Percentiles rank a stretch among this genome's conserved stretches.
phyloP scores from a whole-genome alignment of 169 alveolate species.

The Cryptosporidium sp. region DNA sequence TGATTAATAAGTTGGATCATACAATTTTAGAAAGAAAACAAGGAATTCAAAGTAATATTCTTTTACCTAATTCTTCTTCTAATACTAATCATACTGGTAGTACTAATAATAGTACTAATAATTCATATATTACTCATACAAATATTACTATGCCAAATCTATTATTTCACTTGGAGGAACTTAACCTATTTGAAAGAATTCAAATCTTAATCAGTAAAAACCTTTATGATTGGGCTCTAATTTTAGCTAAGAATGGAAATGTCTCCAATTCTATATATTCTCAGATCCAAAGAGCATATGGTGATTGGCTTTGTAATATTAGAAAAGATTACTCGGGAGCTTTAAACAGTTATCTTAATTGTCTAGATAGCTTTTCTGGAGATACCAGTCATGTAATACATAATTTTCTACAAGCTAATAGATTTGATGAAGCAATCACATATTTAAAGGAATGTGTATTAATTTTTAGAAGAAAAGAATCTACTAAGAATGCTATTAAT shows the following conservation, averaged over 20 bases:
- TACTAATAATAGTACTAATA: not conserved
- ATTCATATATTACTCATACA: not conserved
- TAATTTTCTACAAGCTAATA: constrained; percentile 38
- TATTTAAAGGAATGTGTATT: constrained; percentile 42
- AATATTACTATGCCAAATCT: constrained; percentile 20
- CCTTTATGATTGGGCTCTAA: constrained; percentile 70
- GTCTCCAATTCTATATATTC: constrained; percentile 17
- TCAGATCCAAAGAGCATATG: constrained; percentile 69
- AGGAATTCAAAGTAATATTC: not conserved
- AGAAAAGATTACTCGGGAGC: constrained; percentile 44
- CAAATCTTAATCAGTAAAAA: constrained; percentile 29
- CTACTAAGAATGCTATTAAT: not conserved
- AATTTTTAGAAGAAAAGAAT: constrained; percentile 18
- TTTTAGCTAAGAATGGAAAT: constrained; percentile 58
- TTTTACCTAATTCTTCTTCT: not conserved
- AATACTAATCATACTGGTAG: not conserved
- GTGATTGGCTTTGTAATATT: constrained; percentile 69
- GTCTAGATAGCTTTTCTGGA: constrained; percentile 41
- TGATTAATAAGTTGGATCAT: not conserved
- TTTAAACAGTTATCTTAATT: constrained; percentile 27
- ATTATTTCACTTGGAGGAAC: constrained; percentile 43
- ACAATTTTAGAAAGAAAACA: not conserved
- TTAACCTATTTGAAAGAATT: constrained; percentile 59
- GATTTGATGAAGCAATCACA: constrained; percentile 37
- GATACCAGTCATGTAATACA: constrained; percentile 66